Evolutionary conservation across 1,284 basidiomycete species (phyloP).

Genomic region (Stygiomarasmius scandens): DNA sequence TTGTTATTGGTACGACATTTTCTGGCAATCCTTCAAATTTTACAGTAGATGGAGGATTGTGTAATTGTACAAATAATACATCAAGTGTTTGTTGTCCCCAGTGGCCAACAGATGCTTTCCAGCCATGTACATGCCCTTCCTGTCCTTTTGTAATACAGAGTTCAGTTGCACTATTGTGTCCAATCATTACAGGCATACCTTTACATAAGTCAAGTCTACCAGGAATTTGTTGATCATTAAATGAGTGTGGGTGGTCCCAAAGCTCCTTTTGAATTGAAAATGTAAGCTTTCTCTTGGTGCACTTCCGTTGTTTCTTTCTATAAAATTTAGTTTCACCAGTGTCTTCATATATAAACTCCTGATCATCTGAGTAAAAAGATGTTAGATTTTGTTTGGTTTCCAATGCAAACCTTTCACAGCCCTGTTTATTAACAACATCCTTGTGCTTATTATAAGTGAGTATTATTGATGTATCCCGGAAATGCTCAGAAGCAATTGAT

Average conservation of each 20-base stretch:
- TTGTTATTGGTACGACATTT: not conserved
- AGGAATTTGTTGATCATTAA: slow-evolving; percentile 21
- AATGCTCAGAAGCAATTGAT: slow-evolving; percentile 13
- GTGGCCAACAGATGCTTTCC: not conserved
- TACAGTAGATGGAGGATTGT: slow-evolving; percentile 29
- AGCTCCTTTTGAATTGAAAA: slow-evolving; percentile 17
- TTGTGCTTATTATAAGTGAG: slow-evolving; percentile 18
- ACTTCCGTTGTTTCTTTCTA: not conserved
- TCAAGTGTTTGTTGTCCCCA: not conserved
- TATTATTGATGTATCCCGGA: slow-evolving; percentile 21
- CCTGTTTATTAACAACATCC: slow-evolving; percentile 20
- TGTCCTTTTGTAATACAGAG: slow-evolving; percentile 1
- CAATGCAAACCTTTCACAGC: slow-evolving; percentile 17
- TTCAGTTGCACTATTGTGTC: not conserved
- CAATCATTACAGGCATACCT: slow-evolving; percentile 20
- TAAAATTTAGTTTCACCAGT: not conserved
- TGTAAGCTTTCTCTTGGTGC: not conserved
- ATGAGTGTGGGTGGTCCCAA: slow-evolving; percentile 22
- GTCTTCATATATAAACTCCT: not conserved
- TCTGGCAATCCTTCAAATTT: slow-evolving; percentile 33
- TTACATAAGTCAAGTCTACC: slow-evolving; percentile 36
- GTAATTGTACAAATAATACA: slow-evolving; percentile 29
- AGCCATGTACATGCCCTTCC: not conserved
- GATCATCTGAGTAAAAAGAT: slow-evolving; percentile 17
- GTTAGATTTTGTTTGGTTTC: slow-evolving; percentile 6